Base-by-base conservation (phyloP, 495 filamentous ascomycete genomes). In the Parachaetomium inaequale region DNA sequence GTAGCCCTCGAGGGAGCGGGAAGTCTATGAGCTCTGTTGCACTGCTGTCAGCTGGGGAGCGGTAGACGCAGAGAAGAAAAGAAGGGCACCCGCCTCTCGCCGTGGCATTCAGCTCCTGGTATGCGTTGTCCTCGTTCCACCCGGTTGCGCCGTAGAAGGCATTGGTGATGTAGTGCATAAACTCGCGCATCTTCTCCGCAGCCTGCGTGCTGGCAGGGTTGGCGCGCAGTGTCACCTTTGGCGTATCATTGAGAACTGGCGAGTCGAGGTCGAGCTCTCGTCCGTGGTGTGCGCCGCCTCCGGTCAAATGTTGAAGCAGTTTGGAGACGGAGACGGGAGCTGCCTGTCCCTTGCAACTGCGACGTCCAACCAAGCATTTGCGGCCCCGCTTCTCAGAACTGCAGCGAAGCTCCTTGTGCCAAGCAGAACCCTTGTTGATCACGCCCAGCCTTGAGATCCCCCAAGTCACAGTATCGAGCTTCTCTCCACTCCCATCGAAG, bases 91-190 rank as follows among this genome's bases (percentile, higher is more conserved):
- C 77, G 89, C 92, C 90, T 80, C 89, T 83, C 38, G 92, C 87
- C 15, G 95, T 96, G 46, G 87, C 87, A 47, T 90, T 97, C 61
- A 98, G 83, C 40, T 87, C 84, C 60, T 88, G 87, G 76, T 98
- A 98, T 15, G 87, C 91, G 75, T 96, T 98, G 78, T 98, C 92
- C 62, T 85, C 82, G 71, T 93, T 90, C 94, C 94, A 98, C 65
- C 85, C 80, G 7, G 92, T 92, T 58, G 87, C 87, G 74, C 88
- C 82, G 74, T 90, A 89, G 78, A 98, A 98, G 72, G 91, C 88
- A 72, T 90, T 85, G 74, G 95, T 93, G 75, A 98, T 87, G 76
- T 96, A 93, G 72, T 97, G 91, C 93, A 98, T 98, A 80, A 97
- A 98, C 74, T 91, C 88, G 78, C 96, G 86, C 94, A 98, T 98